Evolutionary conservation across 129 eudicot genomes (phyloP).

Genomic region (Oenanthe sinensis): DNA sequence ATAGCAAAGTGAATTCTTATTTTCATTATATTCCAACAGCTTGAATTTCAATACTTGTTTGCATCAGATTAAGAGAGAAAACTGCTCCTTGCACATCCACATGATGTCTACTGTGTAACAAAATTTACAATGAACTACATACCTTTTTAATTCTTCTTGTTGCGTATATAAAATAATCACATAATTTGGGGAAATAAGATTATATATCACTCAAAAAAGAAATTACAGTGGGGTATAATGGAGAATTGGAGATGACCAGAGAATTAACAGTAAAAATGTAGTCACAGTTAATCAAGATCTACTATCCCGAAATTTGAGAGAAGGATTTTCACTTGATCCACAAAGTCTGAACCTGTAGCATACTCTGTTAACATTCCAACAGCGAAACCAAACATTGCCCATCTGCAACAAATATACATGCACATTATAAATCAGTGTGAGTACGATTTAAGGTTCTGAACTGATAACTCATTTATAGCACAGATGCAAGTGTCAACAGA

Average conservation of each 20-base stretch:
- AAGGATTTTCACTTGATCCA: constrained; percentile 94
- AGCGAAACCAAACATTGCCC: constrained; percentile 99
- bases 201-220: constrained; percentile 5
- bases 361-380: constrained; percentile 97
- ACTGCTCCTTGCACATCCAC: no score
- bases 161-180: background rate
- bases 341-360: constrained; percentile 95
- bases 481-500: no score
- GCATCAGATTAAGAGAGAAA: no score
- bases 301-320: constrained; percentile 92
- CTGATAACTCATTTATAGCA: background rate
- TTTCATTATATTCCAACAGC: no score
- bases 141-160: no score
- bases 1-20: no score
- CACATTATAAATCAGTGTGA: background rate
- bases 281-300: constrained; percentile 56
- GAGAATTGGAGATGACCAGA: constrained; percentile 9
- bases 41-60: no score
- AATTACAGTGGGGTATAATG: constrained; percentile 9
- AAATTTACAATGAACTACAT: no score
- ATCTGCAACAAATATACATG: constrained; percentile 37
- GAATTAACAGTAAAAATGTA: constrained; percentile 7
- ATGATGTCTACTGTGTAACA: no score
- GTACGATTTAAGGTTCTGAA: background rate
- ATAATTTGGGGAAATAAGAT: background rate